phyloP scores from a whole-genome alignment of 2,329 filamentous ascomycete genomes.

The Alternaria sp. region DNA sequence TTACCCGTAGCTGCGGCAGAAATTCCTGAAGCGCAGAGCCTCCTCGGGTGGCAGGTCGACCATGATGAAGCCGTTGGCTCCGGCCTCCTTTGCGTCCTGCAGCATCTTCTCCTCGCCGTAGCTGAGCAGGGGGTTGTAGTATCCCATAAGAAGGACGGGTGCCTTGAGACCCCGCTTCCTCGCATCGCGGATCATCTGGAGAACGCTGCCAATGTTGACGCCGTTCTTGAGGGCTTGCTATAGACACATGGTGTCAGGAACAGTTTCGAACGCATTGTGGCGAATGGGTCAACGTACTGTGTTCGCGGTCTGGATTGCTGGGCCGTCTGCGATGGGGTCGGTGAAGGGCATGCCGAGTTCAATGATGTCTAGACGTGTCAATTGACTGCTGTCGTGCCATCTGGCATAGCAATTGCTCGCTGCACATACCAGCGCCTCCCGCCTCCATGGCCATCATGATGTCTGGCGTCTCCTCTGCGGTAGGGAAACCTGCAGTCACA shows the following conservation, averaged over 20 bases:
- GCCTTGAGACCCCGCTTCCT: constrained; percentile 78
- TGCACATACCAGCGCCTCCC: constrained; percentile 79
- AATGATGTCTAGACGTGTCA: constrained; percentile 74
- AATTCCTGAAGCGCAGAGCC: constrained; percentile 87
- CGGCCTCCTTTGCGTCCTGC: constrained; percentile 80
- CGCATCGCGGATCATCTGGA: constrained; percentile 85
- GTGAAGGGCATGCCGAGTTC: constrained; percentile 97
- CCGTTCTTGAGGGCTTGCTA: constrained; percentile 82
- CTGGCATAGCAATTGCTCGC: background rate
- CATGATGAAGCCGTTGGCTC: constrained; percentile 95
- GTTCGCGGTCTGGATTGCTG: constrained; percentile 95
- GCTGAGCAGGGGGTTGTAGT: constrained; percentile 94
- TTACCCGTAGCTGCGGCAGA: constrained; percentile 79
- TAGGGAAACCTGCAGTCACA: constrained; percentile 93
- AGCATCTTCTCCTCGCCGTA: constrained; percentile 94
- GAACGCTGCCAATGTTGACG: constrained; percentile 79
- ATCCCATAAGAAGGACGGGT: constrained; percentile 95
- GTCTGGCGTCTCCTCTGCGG: constrained; percentile 79
- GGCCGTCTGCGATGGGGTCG: constrained; percentile 96
- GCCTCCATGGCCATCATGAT: constrained; percentile 90
- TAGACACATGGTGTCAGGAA: constrained; percentile 25
- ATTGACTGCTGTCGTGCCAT: constrained; percentile 10
- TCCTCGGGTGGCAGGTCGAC: constrained; percentile 96
- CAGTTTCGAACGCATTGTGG: constrained; percentile 18
- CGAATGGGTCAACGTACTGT: constrained; percentile 64